Evolutionary conservation across 1,284 basidiomycete genomes (phyloP).

Genomic region (Cystobasidiaceae sp.): DNA sequence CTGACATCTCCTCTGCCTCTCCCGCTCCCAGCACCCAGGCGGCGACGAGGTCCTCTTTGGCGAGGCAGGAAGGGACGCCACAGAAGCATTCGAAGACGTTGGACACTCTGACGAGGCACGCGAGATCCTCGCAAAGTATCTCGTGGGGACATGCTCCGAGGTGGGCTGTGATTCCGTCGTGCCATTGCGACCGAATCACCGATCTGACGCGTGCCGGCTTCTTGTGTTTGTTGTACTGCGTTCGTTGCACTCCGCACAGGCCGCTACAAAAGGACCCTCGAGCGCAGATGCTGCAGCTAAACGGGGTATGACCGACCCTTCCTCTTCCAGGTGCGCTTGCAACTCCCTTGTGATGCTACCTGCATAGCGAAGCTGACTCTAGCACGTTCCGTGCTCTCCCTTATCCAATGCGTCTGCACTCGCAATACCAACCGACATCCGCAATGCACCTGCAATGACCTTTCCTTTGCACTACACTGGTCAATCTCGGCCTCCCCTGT

Average conservation of each 20-base stretch:
- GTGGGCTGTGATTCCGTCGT: slow-evolving; percentile 41
- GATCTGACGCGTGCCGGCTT: too few relatives aligned
- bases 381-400: not conserved
- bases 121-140: slow-evolving; percentile 63
- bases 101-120: slow-evolving; percentile 98
- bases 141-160: slow-evolving; percentile 56
- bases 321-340: too few relatives aligned
- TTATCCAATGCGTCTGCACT: too few relatives aligned
- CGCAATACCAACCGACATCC: too few relatives aligned
- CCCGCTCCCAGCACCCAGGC: slow-evolving; percentile 74
- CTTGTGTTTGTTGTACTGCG: not conserved
- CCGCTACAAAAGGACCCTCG: slow-evolving; percentile 20
- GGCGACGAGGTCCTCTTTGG: slow-evolving; percentile 94
- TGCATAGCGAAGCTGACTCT: not conserved
- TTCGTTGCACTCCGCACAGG: not conserved
- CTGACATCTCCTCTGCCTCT: not conserved
- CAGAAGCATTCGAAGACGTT: slow-evolving; percentile 98
- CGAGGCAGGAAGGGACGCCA: slow-evolving; percentile 91
- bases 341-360: not conserved
- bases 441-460: too few relatives aligned
- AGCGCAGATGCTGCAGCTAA: slow-evolving; percentile 28
- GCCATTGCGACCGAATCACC: not conserved
- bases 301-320: not conserved
- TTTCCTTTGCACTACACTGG: not conserved
- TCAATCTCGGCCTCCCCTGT: too few relatives aligned